phyloP scores from a whole-genome alignment of 176 grass and related monocot genomes.

The Oryza australiensis region DNA sequence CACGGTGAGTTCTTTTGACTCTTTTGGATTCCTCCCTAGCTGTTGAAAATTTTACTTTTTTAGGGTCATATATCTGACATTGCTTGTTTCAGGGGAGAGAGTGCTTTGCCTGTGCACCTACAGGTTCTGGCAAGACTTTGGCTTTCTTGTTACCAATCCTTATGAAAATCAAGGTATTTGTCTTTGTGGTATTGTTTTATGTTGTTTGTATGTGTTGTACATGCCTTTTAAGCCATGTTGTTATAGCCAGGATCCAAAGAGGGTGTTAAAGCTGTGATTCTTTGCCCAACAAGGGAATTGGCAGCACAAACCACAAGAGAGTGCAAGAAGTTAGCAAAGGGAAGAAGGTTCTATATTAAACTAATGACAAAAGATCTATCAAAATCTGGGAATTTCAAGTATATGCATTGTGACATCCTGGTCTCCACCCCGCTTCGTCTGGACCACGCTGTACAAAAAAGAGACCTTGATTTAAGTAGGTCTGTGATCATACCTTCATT shows the following conservation, averaged over 20 bases:
- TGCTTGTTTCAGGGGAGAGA: slow-evolving; percentile 71
- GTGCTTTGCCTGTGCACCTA: slow-evolving; percentile 96
- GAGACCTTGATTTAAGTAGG: slow-evolving; percentile 89
- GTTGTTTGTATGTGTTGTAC: neutral
- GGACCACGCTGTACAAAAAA: slow-evolving; percentile 70
- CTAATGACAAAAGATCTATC: slow-evolving; percentile 96
- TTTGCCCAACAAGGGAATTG: slow-evolving; percentile 95
- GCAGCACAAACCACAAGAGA: slow-evolving; percentile 85
- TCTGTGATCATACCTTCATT: slow-evolving; percentile 36
- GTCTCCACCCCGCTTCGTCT: slow-evolving; percentile 90
- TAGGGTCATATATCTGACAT: neutral
- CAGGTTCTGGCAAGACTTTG: slow-evolving; percentile 97
- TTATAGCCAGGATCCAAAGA: slow-evolving; percentile 97
- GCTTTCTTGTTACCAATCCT: slow-evolving; percentile 85
- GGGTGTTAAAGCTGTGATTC: slow-evolving; percentile 74
- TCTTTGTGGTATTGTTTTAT: slow-evolving; percentile 15
- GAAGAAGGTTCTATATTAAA: slow-evolving; percentile 89
- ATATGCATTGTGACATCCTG: slow-evolving; percentile 89
- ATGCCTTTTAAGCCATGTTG: slow-evolving; percentile 18
- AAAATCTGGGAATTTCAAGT: slow-evolving; percentile 82
- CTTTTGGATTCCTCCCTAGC: slow-evolving; percentile 6
- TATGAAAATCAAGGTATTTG: slow-evolving; percentile 91
- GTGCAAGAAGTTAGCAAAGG: slow-evolving; percentile 82
- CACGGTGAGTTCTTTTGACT: slow-evolving; percentile 53
- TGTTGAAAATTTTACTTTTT: neutral